Percentiles rank a stretch among this genome's conserved stretches.
Conservation (phyloP, 2,329 filamentous ascomycete genomes). For the Trichothecium roseum region DNA sequence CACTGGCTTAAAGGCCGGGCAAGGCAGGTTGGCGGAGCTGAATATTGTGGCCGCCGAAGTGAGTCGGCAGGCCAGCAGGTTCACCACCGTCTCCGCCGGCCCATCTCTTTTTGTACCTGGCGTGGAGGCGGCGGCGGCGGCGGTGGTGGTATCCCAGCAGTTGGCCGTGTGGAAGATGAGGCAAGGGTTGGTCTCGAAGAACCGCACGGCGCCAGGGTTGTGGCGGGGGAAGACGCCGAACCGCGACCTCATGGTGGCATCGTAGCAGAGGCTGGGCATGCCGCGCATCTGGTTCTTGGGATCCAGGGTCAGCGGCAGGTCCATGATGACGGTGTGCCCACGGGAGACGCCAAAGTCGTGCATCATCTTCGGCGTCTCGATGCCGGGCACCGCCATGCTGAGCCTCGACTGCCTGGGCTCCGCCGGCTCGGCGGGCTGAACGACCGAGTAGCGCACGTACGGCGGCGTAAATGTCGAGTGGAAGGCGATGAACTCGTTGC, state of each 20-base stretch:
- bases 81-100: constrained; percentile 27
- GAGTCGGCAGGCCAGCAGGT: constrained; percentile 56
- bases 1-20: constrained; percentile 27
- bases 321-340: constrained; percentile 55
- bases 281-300: constrained; percentile 49
- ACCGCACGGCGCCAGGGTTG: constrained; percentile 43
- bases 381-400: constrained; percentile 47
- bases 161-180: constrained; percentile 66
- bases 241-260: constrained; percentile 44
- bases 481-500: constrained; percentile 57
- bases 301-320: constrained; percentile 56
- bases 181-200: constrained; percentile 59
- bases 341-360: constrained; percentile 63
- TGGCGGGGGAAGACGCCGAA: constrained; percentile 60
- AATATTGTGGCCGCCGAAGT: constrained; percentile 57
- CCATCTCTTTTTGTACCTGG: constrained; percentile 1
- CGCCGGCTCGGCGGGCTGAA: constrained; percentile 13
- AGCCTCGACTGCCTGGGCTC: constrained; percentile 23
- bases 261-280: constrained; percentile 47
- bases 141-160: constrained; percentile 47
- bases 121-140: too few relatives aligned
- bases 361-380: constrained; percentile 61
- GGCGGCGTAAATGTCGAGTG: constrained; percentile 56
- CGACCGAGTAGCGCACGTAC: constrained; percentile 54
- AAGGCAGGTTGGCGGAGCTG: constrained; percentile 49